phyloP scores from a whole-genome alignment of 164 flowering plant species.

The Chimonanthus praecox region DNA sequence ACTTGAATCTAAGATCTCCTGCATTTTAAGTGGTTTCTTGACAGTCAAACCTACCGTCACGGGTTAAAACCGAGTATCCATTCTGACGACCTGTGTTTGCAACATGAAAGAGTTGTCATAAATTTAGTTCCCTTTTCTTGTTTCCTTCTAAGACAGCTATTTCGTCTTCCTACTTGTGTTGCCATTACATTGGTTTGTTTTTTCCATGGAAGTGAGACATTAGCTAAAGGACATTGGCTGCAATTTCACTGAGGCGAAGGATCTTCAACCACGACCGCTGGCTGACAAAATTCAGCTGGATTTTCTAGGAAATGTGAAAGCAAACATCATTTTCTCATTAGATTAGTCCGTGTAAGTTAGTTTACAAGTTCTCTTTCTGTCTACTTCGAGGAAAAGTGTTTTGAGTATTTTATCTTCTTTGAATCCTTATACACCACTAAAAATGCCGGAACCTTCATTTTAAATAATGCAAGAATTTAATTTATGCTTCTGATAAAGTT shows the following conservation, averaged over 20 bases:
- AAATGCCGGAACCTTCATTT: background rate
- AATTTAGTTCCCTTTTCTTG: background rate
- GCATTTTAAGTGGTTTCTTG: too few species aligned
- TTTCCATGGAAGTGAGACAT: background rate
- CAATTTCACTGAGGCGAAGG: background rate
- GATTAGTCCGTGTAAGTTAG: background rate
- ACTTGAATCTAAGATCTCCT: too few species aligned
- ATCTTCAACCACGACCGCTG: constrained; percentile 3
- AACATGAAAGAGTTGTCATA: background rate
- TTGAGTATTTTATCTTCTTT: background rate
- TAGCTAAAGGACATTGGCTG: constrained; percentile 1
- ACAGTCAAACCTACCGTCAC: too few species aligned
- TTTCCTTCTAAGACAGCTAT: background rate
- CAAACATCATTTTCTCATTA: constrained; percentile 2
- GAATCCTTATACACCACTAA: constrained; percentile 9
- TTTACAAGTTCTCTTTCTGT: constrained; percentile 3
- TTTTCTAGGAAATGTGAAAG: constrained; percentile 9
- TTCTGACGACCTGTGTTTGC: constrained; percentile 7
- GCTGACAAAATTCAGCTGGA: constrained; percentile 2
- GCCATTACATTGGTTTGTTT: background rate
- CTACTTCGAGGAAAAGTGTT: background rate
- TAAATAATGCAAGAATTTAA: background rate
- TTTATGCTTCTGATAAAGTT: background rate
- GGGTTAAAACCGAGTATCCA: background rate
- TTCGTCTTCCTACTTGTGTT: background rate